These are phyloP conservation scores for Madurella fahalii DNA, from an alignment of 2,329 filamentous ascomycete genomes.

Conservation along the genomic window DNA sequence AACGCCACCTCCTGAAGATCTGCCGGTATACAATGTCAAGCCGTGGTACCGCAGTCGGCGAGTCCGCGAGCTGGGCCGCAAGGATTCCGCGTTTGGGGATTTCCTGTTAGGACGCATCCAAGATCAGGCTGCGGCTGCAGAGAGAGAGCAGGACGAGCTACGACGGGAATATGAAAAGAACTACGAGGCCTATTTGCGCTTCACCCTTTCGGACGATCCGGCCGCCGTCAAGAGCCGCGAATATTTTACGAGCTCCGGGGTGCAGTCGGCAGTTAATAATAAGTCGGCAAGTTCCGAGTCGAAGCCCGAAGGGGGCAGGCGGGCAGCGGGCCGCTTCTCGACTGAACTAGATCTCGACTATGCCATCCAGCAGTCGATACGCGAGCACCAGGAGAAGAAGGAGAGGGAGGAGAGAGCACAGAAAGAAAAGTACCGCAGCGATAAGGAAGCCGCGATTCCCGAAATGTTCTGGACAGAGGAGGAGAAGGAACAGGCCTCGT, in stretches of 20 bases:
- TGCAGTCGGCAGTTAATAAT: conserved; percentile 33
- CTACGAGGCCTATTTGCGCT: conserved; percentile 51
- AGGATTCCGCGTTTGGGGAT: conserved; percentile 37
- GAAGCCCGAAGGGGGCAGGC: conserved; percentile 51
- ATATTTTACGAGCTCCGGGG: conserved; percentile 44
- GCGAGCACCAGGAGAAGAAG: conserved; percentile 64
- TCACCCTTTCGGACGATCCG: conserved; percentile 53
- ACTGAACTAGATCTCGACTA: conserved; percentile 71
- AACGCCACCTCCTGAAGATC: conserved; percentile 52
- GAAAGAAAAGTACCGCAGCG: conserved; percentile 67
- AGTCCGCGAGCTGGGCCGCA: conserved; percentile 41
- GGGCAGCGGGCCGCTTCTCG: conserved; percentile 54
- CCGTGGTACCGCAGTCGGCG: conserved; percentile 47
- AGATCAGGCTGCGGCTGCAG: conserved; percentile 37
- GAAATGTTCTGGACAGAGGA: conserved; percentile 62
- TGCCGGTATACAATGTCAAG: conserved; percentile 45
- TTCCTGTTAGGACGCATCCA: conserved; percentile 46
- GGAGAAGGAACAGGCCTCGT: conserved; percentile 55
- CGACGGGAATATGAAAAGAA: conserved; percentile 43
- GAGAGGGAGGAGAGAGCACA: conserved; percentile 62
- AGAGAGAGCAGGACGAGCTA: conserved; percentile 36
- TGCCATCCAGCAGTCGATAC: conserved; percentile 67
- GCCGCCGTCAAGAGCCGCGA: conserved; percentile 52
- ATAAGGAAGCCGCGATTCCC: conserved; percentile 73
- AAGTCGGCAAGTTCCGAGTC: conserved; percentile 47